Conservation (phyloP, 805 yeast species). For the Saccharomycopsis capsularis region DNA sequence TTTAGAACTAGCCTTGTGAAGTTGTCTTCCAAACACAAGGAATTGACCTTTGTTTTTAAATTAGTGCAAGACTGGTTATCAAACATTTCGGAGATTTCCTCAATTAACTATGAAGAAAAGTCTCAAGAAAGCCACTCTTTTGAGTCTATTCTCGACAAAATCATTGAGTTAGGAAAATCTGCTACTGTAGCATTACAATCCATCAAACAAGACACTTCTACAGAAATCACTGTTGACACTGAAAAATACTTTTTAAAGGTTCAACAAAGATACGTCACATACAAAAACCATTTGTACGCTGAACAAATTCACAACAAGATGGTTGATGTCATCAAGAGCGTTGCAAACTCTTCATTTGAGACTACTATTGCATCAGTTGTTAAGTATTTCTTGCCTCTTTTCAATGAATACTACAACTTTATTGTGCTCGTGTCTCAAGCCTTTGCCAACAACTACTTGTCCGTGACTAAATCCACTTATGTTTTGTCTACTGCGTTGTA, state of each 20-base stretch:
- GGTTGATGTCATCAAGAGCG: constrained; percentile 21
- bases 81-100: constrained; percentile 10
- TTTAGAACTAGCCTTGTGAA: constrained; percentile 27
- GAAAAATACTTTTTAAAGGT: constrained; percentile 62
- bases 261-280: constrained; percentile 38
- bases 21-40: constrained; percentile 32
- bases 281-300: constrained; percentile 39
- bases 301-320: constrained; percentile 33
- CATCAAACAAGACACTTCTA: constrained; percentile 33
- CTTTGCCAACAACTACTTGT: constrained; percentile 41
- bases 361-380: constrained; percentile 1
- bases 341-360: neutral
- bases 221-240: constrained; percentile 38
- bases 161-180: constrained; percentile 41
- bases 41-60: constrained; percentile 41
- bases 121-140: constrained; percentile 36
- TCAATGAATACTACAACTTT: constrained; percentile 53
- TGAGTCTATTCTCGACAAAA: neutral
- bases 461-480: constrained; percentile 55
- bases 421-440: constrained; percentile 26
- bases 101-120: constrained; percentile 21
- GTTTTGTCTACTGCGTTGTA: constrained; percentile 49
- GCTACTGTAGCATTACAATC: constrained; percentile 66
- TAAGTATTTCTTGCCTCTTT: constrained; percentile 51
- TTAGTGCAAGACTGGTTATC: constrained; percentile 42